A percentile compares a stretch with the other conserved stretches of the same genome.
These are phyloP conservation scores for Macroventuria anomochaeta DNA, from an alignment of 2,329 filamentous ascomycete genomes.

Conservation along the genomic window DNA sequence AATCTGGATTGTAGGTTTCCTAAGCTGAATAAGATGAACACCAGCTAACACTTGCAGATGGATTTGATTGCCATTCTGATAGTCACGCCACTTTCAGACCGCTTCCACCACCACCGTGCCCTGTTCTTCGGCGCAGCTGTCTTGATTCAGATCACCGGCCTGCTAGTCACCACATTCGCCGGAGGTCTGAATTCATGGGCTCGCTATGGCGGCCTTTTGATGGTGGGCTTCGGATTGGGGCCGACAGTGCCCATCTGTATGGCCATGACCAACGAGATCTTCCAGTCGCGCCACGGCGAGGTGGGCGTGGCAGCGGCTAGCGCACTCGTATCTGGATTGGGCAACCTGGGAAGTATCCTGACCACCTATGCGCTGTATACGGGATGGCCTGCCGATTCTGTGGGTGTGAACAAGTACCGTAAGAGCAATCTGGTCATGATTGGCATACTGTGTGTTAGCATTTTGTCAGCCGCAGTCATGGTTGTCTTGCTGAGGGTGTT, in stretches of 20 bases:
- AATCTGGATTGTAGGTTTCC: constrained; percentile 79
- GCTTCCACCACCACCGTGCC: constrained; percentile 80
- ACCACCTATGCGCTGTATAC: constrained; percentile 90
- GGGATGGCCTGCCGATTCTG: constrained; percentile 79
- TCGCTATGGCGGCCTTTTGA: constrained; percentile 84
- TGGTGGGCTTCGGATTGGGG: constrained; percentile 88
- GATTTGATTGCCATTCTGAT: constrained; percentile 87
- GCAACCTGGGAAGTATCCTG: constrained; percentile 83
- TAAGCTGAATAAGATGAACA: not conserved
- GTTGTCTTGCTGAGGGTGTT: constrained; percentile 64
- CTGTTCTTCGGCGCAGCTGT: constrained; percentile 81
- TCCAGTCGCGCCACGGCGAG: constrained; percentile 87
- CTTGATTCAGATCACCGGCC: constrained; percentile 79
- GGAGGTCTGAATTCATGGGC: constrained; percentile 73
- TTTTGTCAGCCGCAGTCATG: constrained; percentile 74
- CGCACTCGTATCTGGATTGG: constrained; percentile 84
- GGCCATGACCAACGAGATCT: constrained; percentile 91
- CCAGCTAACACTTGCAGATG: constrained; percentile 61
- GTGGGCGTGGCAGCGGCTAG: constrained; percentile 87
- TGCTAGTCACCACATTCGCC: constrained; percentile 80
- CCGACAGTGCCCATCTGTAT: constrained; percentile 93
- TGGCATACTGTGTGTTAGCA: constrained; percentile 80
- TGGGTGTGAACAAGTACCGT: constrained; percentile 73
- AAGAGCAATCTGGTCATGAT: constrained; percentile 89
- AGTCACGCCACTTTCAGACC: constrained; percentile 83